Conservation (phyloP, 164 flowering plant genomes). For the Saururus chinensis region DNA sequence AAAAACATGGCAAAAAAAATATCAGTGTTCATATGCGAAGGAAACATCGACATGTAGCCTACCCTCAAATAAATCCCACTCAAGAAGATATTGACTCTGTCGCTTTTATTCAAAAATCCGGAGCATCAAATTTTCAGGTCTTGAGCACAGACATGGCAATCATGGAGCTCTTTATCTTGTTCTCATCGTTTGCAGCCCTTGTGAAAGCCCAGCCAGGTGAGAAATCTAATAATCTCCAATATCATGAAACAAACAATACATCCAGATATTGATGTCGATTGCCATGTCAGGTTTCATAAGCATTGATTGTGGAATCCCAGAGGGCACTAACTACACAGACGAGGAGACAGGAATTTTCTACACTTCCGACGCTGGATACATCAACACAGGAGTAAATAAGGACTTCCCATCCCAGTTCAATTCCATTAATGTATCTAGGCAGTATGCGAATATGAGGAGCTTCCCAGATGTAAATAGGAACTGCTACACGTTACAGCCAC, state of each 20-base stretch:
- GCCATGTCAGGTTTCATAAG: not conserved
- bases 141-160: not conserved
- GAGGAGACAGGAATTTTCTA: slow-evolving; percentile 2
- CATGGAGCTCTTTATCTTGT: not conserved
- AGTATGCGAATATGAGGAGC: not conserved
- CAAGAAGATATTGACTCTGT: too few relatives aligned
- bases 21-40: too few relatives aligned
- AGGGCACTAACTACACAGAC: slow-evolving; percentile 4
- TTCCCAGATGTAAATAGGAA: slow-evolving; percentile 3
- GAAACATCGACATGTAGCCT: too few relatives aligned
- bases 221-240: not conserved
- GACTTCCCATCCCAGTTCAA: not conserved
- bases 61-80: too few relatives aligned
- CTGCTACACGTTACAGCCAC: slow-evolving; percentile 1
- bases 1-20: too few relatives aligned
- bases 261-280: not conserved
- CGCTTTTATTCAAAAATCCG: too few relatives aligned
- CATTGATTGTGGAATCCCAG: slow-evolving; percentile 7
- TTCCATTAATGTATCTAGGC: not conserved
- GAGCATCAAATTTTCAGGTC: too few relatives aligned
- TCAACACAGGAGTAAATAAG: not conserved
- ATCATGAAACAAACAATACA: not conserved
- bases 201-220: not conserved
- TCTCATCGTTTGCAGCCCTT: not conserved
- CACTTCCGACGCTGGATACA: slow-evolving; percentile 2